phyloP scores from a whole-genome alignment of 805 yeast species.

The Tetrapisispora phaffii region DNA sequence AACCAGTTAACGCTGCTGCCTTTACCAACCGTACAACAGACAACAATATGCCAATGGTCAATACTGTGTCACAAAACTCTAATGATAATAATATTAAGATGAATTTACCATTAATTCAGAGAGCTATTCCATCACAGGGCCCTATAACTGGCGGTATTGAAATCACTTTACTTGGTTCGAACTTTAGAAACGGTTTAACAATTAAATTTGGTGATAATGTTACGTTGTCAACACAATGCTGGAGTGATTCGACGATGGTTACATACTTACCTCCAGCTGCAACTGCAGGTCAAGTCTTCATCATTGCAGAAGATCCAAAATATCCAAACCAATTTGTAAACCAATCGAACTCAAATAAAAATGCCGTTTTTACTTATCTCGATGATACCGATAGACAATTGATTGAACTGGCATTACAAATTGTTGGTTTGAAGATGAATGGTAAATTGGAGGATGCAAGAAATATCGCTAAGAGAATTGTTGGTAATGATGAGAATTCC shows the following conservation, averaged over 20 bases:
- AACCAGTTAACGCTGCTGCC: neutral
- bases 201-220: conserved; percentile 80
- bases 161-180: conserved; percentile 78
- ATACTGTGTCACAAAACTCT: neutral
- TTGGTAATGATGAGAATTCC: conserved; percentile 39
- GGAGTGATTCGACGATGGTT: conserved; percentile 91
- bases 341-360: conserved; percentile 11
- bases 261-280: conserved; percentile 89
- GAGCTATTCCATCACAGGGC: conserved; percentile 92
- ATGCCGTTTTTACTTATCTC: conserved; percentile 68
- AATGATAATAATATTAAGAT: neutral
- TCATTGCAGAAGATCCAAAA: conserved; percentile 36
- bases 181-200: conserved; percentile 70
- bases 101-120: conserved; percentile 51
- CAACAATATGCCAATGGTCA: neutral
- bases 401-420: conserved; percentile 89
- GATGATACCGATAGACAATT: conserved; percentile 94
- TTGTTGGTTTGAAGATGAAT: conserved; percentile 93
- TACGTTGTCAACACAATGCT: conserved; percentile 82
- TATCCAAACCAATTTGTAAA: neutral
- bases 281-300: conserved; percentile 84
- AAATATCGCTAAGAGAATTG: conserved; percentile 84
- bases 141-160: conserved; percentile 95
- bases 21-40: neutral
- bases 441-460: conserved; percentile 92